Percentiles rank a stretch among this genome's conserved stretches.
Evolutionary conservation across 1,139 yeast genomes (phyloP).

Genomic region (Pichia sp.): DNA sequence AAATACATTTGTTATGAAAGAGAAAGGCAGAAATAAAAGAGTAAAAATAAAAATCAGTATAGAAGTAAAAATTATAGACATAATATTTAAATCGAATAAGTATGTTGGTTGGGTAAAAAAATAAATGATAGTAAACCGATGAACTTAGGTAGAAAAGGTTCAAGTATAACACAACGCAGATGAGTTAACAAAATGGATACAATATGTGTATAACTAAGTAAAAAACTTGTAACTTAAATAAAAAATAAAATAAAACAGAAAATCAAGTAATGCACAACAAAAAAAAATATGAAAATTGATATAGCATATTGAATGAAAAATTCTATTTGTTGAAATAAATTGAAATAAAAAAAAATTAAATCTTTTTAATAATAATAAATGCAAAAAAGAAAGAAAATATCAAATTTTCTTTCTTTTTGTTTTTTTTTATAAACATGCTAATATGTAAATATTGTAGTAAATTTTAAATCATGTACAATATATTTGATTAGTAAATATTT

Average conservation of each 20-base stretch:
- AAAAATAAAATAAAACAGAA: neutral
- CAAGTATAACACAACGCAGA: slow-evolving; percentile 14
- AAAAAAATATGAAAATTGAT: neutral
- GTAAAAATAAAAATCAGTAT: too few relatives aligned
- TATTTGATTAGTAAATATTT: neutral
- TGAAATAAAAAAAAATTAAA: neutral
- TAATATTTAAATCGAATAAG: neutral
- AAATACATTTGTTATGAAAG: neutral
- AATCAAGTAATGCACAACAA: neutral
- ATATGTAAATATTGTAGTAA: neutral
- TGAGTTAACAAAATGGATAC: slow-evolving; percentile 5
- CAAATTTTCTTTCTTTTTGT: neutral
- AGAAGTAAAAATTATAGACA: neutral
- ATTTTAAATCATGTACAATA: neutral
- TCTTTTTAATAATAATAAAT: too few relatives aligned
- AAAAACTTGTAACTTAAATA: neutral
- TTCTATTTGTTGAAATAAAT: neutral
- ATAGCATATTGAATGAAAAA: neutral
- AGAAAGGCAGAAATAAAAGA: neutral
- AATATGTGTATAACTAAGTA: neutral
- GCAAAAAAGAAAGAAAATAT: neutral
- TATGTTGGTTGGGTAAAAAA: neutral
- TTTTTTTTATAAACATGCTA: neutral
- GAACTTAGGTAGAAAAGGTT: slow-evolving; percentile 16
- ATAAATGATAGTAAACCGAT: slow-evolving; percentile 13